Evolutionary conservation across 371 early-diverging fungal species (phyloP).

Genomic region (Syncephalastrum contaminatum): DNA sequence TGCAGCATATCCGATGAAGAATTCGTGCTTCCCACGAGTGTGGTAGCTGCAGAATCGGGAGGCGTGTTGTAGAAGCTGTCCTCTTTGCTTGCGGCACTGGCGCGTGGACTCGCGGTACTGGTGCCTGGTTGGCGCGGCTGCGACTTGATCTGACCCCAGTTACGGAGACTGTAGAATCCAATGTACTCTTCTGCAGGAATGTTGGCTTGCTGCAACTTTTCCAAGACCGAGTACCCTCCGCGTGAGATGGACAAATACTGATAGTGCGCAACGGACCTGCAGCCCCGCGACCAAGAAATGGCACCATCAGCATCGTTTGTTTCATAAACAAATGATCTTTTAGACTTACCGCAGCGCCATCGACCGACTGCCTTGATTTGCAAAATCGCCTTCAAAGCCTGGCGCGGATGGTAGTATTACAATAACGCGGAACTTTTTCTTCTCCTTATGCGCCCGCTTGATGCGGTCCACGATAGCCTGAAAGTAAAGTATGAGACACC

Average conservation of each 20-base stretch:
- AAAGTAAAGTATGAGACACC: not conserved
- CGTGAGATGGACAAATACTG: constrained; percentile 82
- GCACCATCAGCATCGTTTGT: too few relatives aligned
- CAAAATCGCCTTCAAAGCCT: constrained; percentile 84
- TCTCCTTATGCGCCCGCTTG: constrained; percentile 65
- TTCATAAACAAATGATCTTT: not conserved
- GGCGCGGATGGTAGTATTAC: constrained; percentile 90
- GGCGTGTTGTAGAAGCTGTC: constrained; percentile 3
- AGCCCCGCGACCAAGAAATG: not conserved
- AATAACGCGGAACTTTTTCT: constrained; percentile 75
- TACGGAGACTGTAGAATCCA: constrained; percentile 75
- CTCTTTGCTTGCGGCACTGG: constrained; percentile 13
- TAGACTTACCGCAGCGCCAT: constrained; percentile 36
- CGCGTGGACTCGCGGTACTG: constrained; percentile 3
- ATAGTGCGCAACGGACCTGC: constrained; percentile 67
- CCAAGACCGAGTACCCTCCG: constrained; percentile 71
- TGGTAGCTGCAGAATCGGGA: constrained; percentile 7
- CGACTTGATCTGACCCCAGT: constrained; percentile 54
- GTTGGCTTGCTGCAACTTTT: constrained; percentile 57
- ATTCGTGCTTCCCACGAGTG: constrained; percentile 7
- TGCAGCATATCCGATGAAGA: too few relatives aligned
- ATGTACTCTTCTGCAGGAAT: constrained; percentile 75
- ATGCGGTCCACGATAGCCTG: constrained; percentile 81
- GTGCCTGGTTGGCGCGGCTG: not conserved
- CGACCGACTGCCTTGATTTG: constrained; percentile 43